Conservation (phyloP, 441 rosid genomes). For the Bruguiera hainesii region DNA sequence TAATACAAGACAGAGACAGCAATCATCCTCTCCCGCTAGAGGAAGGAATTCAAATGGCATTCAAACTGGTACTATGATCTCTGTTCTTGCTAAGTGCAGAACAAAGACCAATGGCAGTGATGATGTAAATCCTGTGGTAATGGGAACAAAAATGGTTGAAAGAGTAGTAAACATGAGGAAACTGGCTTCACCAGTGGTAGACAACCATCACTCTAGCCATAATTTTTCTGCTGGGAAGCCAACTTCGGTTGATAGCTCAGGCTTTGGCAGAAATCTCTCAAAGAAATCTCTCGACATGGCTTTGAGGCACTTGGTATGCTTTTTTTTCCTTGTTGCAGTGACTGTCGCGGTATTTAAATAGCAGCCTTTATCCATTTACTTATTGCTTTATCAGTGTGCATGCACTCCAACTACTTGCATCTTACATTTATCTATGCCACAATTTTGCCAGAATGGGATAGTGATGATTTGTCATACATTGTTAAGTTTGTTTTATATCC, state of each 20-base stretch:
- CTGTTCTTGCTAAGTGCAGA: conserved; percentile 33
- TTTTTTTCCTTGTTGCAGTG: conserved; percentile 6
- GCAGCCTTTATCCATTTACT: neutral
- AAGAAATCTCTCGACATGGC: conserved; percentile 87
- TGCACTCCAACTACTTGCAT: no score
- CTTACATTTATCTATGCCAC: neutral
- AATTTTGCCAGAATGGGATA: neutral
- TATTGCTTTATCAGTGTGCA: no score
- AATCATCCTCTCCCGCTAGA: conserved; percentile 69
- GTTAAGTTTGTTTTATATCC: neutral
- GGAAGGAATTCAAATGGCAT: conserved; percentile 35
- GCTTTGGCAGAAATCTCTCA: conserved; percentile 75
- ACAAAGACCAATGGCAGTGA: conserved; percentile 35
- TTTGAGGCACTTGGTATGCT: conserved; percentile 70
- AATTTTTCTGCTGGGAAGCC: conserved; percentile 39
- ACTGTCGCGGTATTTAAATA: neutral
- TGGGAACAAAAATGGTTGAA: conserved; percentile 88
- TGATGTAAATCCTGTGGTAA: conserved; percentile 61
- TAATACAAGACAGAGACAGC: conserved; percentile 49
- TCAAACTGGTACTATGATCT: conserved; percentile 26
- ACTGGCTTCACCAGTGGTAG: conserved; percentile 69
- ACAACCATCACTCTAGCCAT: conserved; percentile 26
- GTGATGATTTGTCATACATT: neutral
- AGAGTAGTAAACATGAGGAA: conserved; percentile 95
- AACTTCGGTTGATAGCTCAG: conserved; percentile 46